Percentiles rank a stretch among this genome's conserved stretches.
Evolutionary conservation across 192 early-diverging fungal genomes (phyloP).

Genomic region (Glomus cerebriforme): DNA sequence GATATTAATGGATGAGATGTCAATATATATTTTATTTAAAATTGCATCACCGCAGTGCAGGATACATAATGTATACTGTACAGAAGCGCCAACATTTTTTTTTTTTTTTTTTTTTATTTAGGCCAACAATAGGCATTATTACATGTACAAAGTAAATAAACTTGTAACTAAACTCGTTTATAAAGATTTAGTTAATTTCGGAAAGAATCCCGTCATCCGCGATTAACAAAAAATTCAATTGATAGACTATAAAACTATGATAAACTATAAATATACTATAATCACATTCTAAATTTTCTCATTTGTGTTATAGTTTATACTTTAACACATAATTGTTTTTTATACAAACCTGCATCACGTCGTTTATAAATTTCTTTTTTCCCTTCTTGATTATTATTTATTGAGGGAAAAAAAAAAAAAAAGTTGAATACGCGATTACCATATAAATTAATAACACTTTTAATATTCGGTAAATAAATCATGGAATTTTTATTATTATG

Average conservation of each 20-base stretch:
- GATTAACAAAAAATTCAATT: not conserved
- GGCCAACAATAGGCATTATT: not conserved
- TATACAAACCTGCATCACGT: not conserved
- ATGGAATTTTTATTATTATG: not conserved
- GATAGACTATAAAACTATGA: not conserved
- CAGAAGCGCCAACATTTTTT: not conserved
- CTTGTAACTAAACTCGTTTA: not conserved
- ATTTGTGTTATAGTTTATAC: not conserved
- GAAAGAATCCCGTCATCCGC: not conserved
- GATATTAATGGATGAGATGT: not conserved
- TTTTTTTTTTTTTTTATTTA: not conserved
- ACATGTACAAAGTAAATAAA: not conserved
- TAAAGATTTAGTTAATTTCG: not conserved
- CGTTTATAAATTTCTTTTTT: not conserved
- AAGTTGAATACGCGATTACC: not conserved
- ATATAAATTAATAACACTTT: not conserved
- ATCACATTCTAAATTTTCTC: no score
- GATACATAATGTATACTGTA: not conserved
- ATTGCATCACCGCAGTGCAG: not conserved
- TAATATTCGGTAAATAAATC: not conserved
- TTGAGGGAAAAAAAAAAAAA: no score
- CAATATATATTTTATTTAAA: not conserved
- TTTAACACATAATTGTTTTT: not conserved
- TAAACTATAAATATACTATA: not conserved
- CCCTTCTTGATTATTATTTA: no score